Evolutionary conservation across 179 eudicot genomes (phyloP), one percentile per base, ranked within the genome.

Genomic region (Beta macrorhiza): DNA sequence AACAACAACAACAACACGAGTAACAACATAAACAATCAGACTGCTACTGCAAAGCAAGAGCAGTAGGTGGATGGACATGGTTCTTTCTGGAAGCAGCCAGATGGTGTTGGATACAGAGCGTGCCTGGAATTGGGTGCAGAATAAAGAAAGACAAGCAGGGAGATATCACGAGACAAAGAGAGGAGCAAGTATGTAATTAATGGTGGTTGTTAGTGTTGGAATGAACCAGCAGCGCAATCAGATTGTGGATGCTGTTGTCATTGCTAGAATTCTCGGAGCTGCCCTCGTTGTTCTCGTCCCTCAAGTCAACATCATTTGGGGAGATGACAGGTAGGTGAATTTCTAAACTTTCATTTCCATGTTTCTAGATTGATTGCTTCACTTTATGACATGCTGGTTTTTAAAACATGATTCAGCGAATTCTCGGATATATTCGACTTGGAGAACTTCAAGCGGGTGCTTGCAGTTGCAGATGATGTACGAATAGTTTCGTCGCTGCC

Each of bases 171-270:
- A 37, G 42, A 37, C 42, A 90, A 84, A 67, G 90, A 91, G 11
- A 89, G 93, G 82, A 89, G 15, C 4, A 92, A 83, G 79, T 96
- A 89, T 80, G 45, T 96, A 81, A 85, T 96, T 96, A 81, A 85
- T 96, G 90, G 98, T 92, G 73, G 98, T 96, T 74, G 99, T 92
- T 4, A 83, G 92, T 47, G 99, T 98, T 45, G 99, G 99, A 0
- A 80, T 96, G 93, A 96, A 96, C 82, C 99, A 96, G 57, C 99
- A 96, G 90, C 87, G 98, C 82, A 96, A 96, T 90, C 99, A 96
- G 88, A 96, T 96, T 85, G 97, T 96, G 51, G 99, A 96, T 86
- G 99, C 98, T 67, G 99, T 96, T 51, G 94, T 96, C 0, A 94
- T 96, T 85, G 99, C 99, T 7, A 85, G 99, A 42, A 88, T 96